These are phyloP conservation scores for Hamamelis virginiana DNA, from an alignment of 164 flowering plant genomes.

Conservation along the genomic window DNA sequence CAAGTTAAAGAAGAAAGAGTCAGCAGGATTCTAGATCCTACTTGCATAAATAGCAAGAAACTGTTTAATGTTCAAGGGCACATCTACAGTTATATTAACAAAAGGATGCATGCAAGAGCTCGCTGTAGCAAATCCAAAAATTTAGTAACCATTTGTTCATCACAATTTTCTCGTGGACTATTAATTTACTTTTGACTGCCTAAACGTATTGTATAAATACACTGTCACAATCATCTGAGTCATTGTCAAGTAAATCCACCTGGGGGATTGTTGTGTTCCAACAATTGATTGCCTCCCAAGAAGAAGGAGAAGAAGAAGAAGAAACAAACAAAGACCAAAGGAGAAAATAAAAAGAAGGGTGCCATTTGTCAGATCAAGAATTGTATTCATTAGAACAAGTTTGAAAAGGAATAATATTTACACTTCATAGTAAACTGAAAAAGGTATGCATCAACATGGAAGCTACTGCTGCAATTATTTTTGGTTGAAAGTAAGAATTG, in stretches of 20 bases:
- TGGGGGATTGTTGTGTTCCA: background rate
- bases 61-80: too few relatives aligned
- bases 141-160: too few relatives aligned
- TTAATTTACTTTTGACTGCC: too few relatives aligned
- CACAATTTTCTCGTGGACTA: too few relatives aligned
- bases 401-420: too few relatives aligned
- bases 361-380: too few relatives aligned
- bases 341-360: too few relatives aligned
- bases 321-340: background rate
- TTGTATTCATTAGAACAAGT: too few relatives aligned
- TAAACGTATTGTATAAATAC: too few relatives aligned
- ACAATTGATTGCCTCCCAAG: background rate
- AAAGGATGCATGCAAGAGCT: background rate
- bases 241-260: background rate
- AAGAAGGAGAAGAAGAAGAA: slow-evolving; percentile 3
- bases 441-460: too few relatives aligned
- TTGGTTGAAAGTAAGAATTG: background rate
- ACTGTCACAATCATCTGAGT: background rate
- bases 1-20: background rate
- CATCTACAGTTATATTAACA: background rate
- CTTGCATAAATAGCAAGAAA: background rate
- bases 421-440: too few relatives aligned
- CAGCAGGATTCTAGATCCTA: background rate
- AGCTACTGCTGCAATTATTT: background rate
- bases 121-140: too few relatives aligned